phyloP scores from a whole-genome alignment of 2,329 filamentous ascomycete species.

The Botrytis fragariae region DNA sequence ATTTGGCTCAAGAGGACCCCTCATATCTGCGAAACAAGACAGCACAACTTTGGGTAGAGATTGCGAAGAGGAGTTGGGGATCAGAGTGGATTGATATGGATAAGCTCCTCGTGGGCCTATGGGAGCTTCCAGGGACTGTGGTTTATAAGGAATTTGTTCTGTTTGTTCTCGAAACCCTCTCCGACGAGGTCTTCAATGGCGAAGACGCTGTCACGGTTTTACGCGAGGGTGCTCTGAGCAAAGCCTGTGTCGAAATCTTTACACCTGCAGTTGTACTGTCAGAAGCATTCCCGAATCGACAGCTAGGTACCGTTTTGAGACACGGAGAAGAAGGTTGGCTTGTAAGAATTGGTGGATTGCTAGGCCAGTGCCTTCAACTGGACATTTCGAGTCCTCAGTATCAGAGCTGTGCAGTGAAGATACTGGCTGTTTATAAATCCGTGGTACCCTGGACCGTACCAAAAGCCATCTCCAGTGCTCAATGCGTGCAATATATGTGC shows the following conservation, averaged over 20 bases:
- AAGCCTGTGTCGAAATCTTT: constrained; percentile 90
- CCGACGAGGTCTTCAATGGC: constrained; percentile 88
- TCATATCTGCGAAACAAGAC: constrained; percentile 89
- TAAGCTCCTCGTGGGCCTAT: constrained; percentile 73
- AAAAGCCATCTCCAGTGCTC: constrained; percentile 70
- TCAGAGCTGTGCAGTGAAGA: constrained; percentile 70
- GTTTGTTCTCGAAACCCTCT: constrained; percentile 83
- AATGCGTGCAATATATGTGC: constrained; percentile 68
- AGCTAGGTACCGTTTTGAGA: constrained; percentile 61
- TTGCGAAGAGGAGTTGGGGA: constrained; percentile 92
- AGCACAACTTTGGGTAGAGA: constrained; percentile 89
- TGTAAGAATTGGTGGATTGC: constrained; percentile 68
- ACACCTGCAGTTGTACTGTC: constrained; percentile 73
- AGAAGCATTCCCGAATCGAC: constrained; percentile 73
- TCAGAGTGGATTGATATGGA: constrained; percentile 96
- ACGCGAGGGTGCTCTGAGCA: constrained; percentile 79
- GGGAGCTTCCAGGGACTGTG: constrained; percentile 65
- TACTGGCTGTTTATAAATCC: constrained; percentile 73
- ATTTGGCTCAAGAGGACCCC: constrained; percentile 69
- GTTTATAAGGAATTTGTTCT: constrained; percentile 82
- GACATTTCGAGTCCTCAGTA: constrained; percentile 64
- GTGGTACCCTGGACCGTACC: constrained; percentile 86
- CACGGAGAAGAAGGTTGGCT: constrained; percentile 86
- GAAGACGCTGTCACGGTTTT: constrained; percentile 85
- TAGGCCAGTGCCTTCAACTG: constrained; percentile 69